Percentiles rank a stretch among this genome's conserved stretches.
These are phyloP conservation scores for Coemansia sp. DNA, from an alignment of 192 early-diverging fungal genomes.

Conservation along the genomic window DNA sequence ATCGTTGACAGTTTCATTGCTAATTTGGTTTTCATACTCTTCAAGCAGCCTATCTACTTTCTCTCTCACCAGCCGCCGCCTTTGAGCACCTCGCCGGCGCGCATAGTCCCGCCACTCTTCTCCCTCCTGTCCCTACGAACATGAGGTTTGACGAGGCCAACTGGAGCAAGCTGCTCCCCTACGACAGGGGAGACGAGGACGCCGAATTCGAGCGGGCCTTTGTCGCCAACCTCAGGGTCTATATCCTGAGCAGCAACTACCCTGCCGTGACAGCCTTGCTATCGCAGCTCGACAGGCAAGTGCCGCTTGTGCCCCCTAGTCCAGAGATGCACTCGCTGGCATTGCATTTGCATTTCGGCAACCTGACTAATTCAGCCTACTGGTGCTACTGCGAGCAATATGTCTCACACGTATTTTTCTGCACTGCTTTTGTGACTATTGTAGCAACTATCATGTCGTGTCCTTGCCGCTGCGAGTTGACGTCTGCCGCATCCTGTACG, in stretches of 20 bases:
- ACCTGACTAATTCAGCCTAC: neutral
- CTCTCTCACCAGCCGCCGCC: neutral
- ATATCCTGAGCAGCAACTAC: constrained; percentile 29
- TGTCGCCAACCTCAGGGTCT: constrained; percentile 33
- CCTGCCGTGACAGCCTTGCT: constrained; percentile 22
- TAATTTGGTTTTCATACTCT: constrained; percentile 1
- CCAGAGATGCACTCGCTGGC: constrained; percentile 4
- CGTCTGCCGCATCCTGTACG: constrained; percentile 58
- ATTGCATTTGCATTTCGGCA: neutral
- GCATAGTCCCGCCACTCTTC: neutral
- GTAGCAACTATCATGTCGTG: constrained; percentile 43
- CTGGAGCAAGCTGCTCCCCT: constrained; percentile 46
- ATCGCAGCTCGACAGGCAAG: constrained; percentile 37
- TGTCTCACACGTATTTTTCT: neutral
- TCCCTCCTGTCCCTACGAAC: neutral
- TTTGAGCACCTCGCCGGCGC: constrained; percentile 7
- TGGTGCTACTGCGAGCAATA: neutral
- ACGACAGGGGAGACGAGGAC: constrained; percentile 40
- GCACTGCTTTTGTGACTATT: neutral
- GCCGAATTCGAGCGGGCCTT: constrained; percentile 38
- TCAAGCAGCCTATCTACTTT: neutral
- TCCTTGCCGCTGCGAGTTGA: constrained; percentile 27
- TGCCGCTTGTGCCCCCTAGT: neutral
- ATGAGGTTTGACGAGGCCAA: constrained; percentile 49
- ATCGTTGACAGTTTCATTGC: neutral